Percentiles rank a stretch among this genome's conserved stretches.
phyloP scores from a whole-genome alignment of 495 filamentous ascomycete species.

The Hypoxylon intermedium region DNA sequence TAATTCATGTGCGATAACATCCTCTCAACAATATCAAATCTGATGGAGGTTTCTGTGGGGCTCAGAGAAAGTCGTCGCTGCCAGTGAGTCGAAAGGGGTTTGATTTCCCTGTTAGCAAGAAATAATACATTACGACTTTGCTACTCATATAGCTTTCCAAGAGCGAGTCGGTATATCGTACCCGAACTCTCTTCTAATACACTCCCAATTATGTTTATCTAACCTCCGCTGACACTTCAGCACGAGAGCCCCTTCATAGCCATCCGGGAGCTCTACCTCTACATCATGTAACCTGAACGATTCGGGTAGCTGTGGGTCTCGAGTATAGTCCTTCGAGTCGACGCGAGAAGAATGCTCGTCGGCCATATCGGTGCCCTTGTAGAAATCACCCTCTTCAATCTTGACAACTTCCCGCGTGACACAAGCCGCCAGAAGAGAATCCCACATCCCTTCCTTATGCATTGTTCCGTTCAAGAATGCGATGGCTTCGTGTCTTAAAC shows the following conservation, averaged over 20 bases:
- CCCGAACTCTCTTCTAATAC: conserved; percentile 19
- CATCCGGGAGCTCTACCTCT: conserved; percentile 26
- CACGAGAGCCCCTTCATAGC: conserved; percentile 12
- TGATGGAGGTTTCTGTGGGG: too few species aligned
- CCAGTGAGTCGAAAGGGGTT: too few species aligned
- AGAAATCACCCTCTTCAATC: conserved; percentile 48
- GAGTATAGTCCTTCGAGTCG: not conserved
- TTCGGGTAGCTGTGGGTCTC: conserved; percentile 10
- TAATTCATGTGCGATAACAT: too few species aligned
- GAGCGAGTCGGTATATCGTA: conserved; percentile 12
- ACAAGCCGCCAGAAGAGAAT: conserved; percentile 27
- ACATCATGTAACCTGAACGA: conserved; percentile 27
- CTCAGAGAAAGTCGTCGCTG: too few species aligned
- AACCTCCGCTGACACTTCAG: conserved; percentile 14
- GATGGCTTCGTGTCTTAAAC: conserved; percentile 54
- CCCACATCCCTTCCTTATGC: conserved; percentile 64
- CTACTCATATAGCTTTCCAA: conserved; percentile 11
- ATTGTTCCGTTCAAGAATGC: conserved; percentile 43
- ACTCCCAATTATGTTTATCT: conserved; percentile 10
- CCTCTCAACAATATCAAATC: too few species aligned
- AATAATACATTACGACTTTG: too few species aligned
- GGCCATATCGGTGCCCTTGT: conserved; percentile 22
- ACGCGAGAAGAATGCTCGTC: not conserved
- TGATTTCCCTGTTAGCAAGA: too few species aligned
- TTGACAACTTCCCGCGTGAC: conserved; percentile 45